A percentile compares a stretch with the other conserved stretches of the same genome.
Conservation (phyloP, 345 rosid genomes). For the Diplotaxis tenuifolia region DNA sequence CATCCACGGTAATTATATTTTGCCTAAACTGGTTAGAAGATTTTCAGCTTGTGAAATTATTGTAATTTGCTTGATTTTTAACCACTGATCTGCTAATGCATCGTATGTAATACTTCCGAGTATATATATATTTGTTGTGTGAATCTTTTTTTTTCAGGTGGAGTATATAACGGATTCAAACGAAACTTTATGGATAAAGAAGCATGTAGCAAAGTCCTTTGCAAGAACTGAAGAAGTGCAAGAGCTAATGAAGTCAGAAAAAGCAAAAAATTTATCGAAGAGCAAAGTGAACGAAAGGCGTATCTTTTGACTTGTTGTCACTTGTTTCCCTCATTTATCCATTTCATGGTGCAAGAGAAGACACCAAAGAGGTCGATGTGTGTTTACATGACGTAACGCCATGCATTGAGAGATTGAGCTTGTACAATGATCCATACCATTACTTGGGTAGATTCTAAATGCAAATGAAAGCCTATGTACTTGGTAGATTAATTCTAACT, state of each 20-base stretch:
- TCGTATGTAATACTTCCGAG: background rate
- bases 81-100: constrained; percentile 1
- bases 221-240: constrained; percentile 7
- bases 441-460: background rate
- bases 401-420: constrained; percentile 2
- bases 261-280: background rate
- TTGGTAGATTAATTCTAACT: too few species aligned
- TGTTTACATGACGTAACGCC: background rate
- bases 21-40: background rate
- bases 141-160: background rate
- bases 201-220: constrained; percentile 5
- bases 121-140: constrained; percentile 3
- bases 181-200: constrained; percentile 1
- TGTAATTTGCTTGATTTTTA: background rate
- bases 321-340: constrained; percentile 45
- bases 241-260: background rate
- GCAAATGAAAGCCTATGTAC: background rate
- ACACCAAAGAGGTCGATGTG: background rate
- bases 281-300: constrained; percentile 1
- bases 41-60: background rate
- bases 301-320: constrained; percentile 30
- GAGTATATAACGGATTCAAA: background rate
- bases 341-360: constrained; percentile 48
- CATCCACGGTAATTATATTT: background rate
- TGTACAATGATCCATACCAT: background rate